Base-by-base conservation (phyloP, 805 yeast species). In the Saturnispora quitensis region DNA sequence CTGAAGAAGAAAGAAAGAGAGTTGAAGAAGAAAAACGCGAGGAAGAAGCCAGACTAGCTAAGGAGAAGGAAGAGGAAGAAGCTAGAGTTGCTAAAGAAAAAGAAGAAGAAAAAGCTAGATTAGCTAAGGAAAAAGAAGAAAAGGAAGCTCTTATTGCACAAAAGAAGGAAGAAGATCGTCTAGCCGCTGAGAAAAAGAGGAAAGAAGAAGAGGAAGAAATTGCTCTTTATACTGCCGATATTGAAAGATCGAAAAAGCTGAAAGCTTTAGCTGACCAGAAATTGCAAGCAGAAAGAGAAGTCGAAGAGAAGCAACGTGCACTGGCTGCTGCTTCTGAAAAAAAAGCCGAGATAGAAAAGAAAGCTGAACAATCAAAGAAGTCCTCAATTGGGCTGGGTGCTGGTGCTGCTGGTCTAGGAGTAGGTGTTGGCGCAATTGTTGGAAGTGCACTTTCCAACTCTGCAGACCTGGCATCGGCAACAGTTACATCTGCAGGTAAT, bases 201-300 rank as follows among this genome's bases (percentile, higher is more conserved):
- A 59, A 56, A 47, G 52, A 54, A 24, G 60, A 50, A 43, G 74
- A 70, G 57, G 65, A 67, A 60, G 45, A 65, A 70, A 54, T 63
- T 71, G 55, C 59, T 10, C 38, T 52, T 31, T 47, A 50, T 47
- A 48, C 50, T 64, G 58, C 56, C 60, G 45, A 66, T 71, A 54
- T 63, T 71, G 55, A 58, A 66, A 58, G 74, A 66, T 45, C 76
- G 69, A 59, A 63, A 27, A 68, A 70, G 56, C 65, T 73, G 60
- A 71, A 72, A 58, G 65, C 67, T 53, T 65, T 72, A 53, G 55
- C 65, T 68, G 58, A 63, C 65, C 59, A 68, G 66, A 56, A 53
- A 17, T 7, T 50, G 15, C 18, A 36, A n/a, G 63, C 72, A 53
- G 66, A 72, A 53, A 72, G 65, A 50, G 73, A 72, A 51, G 71